Base-by-base conservation (phyloP, 805 yeast genomes). In the Ogataea paradorogensis region DNA sequence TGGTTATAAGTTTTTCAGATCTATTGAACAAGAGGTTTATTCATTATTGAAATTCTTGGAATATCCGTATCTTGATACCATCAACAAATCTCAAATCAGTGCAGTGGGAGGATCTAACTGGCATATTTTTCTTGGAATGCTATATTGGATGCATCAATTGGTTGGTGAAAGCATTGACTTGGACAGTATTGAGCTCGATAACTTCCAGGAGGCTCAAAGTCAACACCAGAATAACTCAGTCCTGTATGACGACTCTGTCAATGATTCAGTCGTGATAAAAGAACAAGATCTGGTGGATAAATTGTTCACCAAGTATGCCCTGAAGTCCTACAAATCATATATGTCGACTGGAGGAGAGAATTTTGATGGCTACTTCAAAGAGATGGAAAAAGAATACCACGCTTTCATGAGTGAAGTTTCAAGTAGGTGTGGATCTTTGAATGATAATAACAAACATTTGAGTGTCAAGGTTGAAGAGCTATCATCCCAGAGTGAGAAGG, bases 21-120 rank as follows among this genome's bases (percentile, higher is more conserved):
- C 85, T 11, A 73, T 84, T 24, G 96, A 88, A 47, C 71, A 76
- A 33, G 96, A 89, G 46, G 84, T 88, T 3, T 83, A 80, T 46
- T 71, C 74, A 14, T 63, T 86, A 14, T 64, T 89, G 51, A 82
- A 78, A 55, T 70, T 70, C 26, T 59, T 88, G 45, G 76, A 76
- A 34, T 89, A 89, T 53, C 96, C 97, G 1, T 87, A 82, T 58
- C 61, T 87, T 42, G 95, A 84, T 28, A 69, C 85, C 0, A 80
- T 90, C 27, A 85, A 83, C 59, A 82, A 89, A 54, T 82, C 93
- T 1, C 95, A 87, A 56, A 81, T 89, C 27, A 78, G 89, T 27
- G 96, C 96, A 0, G 96, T 87, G 9, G 96, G 96, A 5, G 95
- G 95, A 2, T 80, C 83, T 34, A 80, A 80, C 49, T 89, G 96